A percentile compares a stretch with the other conserved stretches of the same genome.
These are phyloP conservation scores for Gonium pectorale DNA, from an alignment of 139 green algal species.

Conservation along the genomic window DNA sequence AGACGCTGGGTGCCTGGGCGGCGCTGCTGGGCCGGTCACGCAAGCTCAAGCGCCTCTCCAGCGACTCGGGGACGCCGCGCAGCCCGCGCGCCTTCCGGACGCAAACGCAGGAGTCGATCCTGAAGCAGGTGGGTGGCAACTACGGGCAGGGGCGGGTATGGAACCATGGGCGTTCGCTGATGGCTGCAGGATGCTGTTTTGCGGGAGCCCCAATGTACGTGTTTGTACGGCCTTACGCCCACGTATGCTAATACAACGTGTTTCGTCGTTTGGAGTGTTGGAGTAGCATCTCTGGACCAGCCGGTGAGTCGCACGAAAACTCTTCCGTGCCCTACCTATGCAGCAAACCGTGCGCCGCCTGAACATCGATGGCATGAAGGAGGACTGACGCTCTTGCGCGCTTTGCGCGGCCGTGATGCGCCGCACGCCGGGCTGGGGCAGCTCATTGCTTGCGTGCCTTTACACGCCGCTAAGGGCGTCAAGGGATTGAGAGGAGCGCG, in stretches of 20 bases:
- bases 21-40: background rate
- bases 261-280: no score
- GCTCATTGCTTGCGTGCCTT: no score
- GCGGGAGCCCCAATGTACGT: no score
- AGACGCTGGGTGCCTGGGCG: slow-evolving; percentile 25
- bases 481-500: no score
- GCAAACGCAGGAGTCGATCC: background rate
- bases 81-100: background rate
- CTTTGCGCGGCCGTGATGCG: no score
- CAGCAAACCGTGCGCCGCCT: slow-evolving; percentile 25
- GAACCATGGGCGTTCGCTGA: background rate
- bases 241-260: no score
- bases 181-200: background rate
- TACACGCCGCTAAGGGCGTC: no score
- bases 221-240: no score
- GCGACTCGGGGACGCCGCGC: background rate
- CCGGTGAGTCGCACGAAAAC: no score
- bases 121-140: background rate
- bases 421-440: no score
- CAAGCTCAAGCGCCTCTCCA: no score
- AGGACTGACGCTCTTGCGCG: slow-evolving; percentile 14
- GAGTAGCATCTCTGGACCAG: no score
- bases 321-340: background rate
- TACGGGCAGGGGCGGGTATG: background rate
- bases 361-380: slow-evolving; percentile 11